These are phyloP conservation scores for Globisporangium orthogonon DNA, from an alignment of 352 stramenopile species.

Conservation along the genomic window DNA sequence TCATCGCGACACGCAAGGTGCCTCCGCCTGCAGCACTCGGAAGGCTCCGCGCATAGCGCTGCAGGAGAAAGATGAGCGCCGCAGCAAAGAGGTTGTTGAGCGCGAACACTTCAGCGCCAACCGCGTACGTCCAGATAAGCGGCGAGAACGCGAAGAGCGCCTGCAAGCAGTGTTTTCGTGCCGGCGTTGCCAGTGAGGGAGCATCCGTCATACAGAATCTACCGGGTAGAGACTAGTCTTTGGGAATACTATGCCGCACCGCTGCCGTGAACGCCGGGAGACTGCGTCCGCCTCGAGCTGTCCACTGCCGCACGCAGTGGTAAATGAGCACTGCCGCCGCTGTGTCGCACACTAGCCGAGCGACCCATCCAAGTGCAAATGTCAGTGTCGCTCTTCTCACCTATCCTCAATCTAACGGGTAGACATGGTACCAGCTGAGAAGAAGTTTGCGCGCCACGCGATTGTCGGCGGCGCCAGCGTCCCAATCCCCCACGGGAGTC, in stretches of 20 bases:
- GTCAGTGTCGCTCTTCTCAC: not conserved
- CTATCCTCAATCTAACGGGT: no score
- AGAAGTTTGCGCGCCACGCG: slow-evolving; percentile 87
- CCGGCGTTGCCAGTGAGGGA: not conserved
- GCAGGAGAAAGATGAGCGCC: slow-evolving; percentile 59
- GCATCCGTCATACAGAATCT: no score
- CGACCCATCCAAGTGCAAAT: not conserved
- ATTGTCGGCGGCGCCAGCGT: slow-evolving; percentile 10
- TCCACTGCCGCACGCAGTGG: slow-evolving; percentile 43
- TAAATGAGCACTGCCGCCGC: slow-evolving; percentile 50
- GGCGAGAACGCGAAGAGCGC: slow-evolving; percentile 90
- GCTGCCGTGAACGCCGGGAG: slow-evolving; percentile 43
- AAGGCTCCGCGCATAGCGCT: slow-evolving; percentile 33
- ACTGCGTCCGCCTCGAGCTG: not conserved
- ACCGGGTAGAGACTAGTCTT: not conserved
- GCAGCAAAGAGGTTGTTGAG: slow-evolving; percentile 94
- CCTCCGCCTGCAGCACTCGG: slow-evolving; percentile 1
- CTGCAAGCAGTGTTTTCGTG: slow-evolving; percentile 12
- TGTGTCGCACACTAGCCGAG: slow-evolving; percentile 41
- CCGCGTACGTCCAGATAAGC: slow-evolving; percentile 93
- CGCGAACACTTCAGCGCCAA: slow-evolving; percentile 93
- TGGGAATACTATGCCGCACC: slow-evolving; percentile 18
- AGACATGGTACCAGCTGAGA: slow-evolving; percentile 53
- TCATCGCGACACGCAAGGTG: slow-evolving; percentile 13
- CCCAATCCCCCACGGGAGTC: slow-evolving; percentile 20